These are phyloP conservation scores for Parasitella parasitica DNA, from an alignment of 371 early-diverging fungal species.

Conservation along the genomic window DNA sequence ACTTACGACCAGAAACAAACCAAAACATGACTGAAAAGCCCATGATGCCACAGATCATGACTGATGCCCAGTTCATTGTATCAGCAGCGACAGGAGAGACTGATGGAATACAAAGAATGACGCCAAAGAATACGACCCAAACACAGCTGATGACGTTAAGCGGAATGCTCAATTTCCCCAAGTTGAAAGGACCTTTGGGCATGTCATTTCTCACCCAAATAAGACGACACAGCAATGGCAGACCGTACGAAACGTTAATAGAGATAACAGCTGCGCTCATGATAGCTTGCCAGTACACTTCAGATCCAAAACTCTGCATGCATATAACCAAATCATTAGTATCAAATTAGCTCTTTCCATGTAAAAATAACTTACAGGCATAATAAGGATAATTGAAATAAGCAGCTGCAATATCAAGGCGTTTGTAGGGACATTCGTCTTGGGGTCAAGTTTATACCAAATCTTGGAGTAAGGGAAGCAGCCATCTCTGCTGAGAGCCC, in stretches of 20 bases:
- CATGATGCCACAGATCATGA: conserved; percentile 30
- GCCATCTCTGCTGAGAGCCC: conserved; percentile 32
- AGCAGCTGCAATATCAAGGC: conserved; percentile 13
- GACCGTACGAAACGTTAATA: conserved; percentile 25
- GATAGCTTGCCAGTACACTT: conserved; percentile 31
- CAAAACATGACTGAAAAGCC: conserved; percentile 22
- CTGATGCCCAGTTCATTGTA: conserved; percentile 31
- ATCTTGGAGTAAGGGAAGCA: conserved; percentile 22
- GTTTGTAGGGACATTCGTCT: conserved; percentile 19
- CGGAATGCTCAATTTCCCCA: conserved; percentile 25
- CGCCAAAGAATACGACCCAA: conserved; percentile 30
- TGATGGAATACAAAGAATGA: conserved; percentile 32
- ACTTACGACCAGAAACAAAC: conserved; percentile 20
- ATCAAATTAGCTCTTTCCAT: background rate
- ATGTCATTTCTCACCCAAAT: conserved; percentile 25
- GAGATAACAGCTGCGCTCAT: conserved; percentile 32
- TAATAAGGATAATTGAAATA: conserved; percentile 24
- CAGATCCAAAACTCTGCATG: conserved; percentile 23
- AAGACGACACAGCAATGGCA: conserved; percentile 33
- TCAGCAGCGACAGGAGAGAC: conserved; percentile 19
- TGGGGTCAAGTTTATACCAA: conserved; percentile 17
- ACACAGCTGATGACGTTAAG: conserved; percentile 27
- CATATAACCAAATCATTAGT: background rate
- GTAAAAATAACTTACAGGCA: conserved; percentile 21
- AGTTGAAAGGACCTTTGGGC: conserved; percentile 30